These are phyloP conservation scores for Dothiorella sarmentorum DNA, from an alignment of 2,329 filamentous ascomycete species.

Conservation along the genomic window DNA sequence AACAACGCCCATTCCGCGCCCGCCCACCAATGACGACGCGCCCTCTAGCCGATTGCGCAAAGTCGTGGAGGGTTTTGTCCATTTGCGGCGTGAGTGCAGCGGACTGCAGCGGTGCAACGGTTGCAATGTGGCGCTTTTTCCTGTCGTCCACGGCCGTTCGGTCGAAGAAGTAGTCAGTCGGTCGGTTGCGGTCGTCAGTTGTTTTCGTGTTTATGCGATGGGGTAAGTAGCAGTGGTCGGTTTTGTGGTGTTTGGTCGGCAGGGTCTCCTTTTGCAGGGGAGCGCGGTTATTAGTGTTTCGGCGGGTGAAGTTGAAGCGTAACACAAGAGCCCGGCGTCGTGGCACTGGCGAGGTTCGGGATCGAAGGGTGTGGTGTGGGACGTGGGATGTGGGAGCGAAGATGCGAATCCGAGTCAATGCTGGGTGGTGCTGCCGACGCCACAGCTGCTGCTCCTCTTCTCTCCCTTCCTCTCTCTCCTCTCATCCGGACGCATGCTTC, in stretches of 20 bases:
- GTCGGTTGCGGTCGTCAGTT: too few species aligned
- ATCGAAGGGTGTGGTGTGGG: too few species aligned
- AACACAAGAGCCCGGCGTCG: neutral
- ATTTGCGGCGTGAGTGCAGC: neutral
- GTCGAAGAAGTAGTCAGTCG: neutral
- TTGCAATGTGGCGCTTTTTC: slow-evolving; percentile 4
- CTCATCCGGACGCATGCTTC: too few species aligned
- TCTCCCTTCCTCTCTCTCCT: too few species aligned
- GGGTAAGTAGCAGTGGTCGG: neutral
- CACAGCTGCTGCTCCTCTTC: too few species aligned
- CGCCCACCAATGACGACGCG: neutral
- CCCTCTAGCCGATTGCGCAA: too few species aligned
- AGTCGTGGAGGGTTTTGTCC: neutral
- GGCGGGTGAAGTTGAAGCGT: neutral
- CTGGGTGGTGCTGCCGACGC: too few species aligned
- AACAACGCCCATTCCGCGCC: slow-evolving; percentile 2
- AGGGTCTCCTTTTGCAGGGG: too few species aligned
- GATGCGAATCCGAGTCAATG: neutral
- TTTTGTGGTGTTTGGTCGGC: neutral
- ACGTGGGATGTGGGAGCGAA: neutral
- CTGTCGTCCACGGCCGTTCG: neutral
- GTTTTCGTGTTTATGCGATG: too few species aligned
- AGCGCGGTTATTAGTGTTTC: too few species aligned
- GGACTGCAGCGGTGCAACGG: slow-evolving; percentile 5
- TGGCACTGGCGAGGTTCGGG: neutral